Percentiles rank a stretch among this genome's conserved stretches.
These are phyloP conservation scores for Colletotrichum cereale DNA, from an alignment of 2,329 filamentous ascomycete species.

Conservation along the genomic window DNA sequence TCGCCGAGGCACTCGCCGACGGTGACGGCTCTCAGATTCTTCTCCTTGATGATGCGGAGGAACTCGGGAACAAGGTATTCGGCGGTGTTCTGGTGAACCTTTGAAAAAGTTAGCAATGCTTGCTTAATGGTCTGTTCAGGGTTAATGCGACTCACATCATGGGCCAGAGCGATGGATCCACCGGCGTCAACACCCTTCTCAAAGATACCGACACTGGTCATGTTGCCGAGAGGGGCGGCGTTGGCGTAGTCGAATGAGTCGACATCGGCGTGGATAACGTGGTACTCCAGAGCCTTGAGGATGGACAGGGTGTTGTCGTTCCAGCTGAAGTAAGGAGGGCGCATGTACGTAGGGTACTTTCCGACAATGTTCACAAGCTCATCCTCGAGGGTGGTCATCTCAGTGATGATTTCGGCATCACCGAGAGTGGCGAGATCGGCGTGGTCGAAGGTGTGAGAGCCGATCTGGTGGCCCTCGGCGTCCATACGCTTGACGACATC, in stretches of 20 bases:
- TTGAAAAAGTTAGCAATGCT: conserved; percentile 50
- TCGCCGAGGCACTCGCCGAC: conserved; percentile 62
- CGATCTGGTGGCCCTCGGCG: conserved; percentile 59
- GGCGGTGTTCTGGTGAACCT: conserved; percentile 41
- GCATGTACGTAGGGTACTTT: conserved; percentile 58
- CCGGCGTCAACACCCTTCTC: conserved; percentile 47
- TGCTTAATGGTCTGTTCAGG: conserved; percentile 57
- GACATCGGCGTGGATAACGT: conserved; percentile 41
- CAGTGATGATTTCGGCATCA: conserved; percentile 49
- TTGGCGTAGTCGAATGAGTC: conserved; percentile 48
- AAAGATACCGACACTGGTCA: conserved; percentile 51
- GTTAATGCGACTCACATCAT: conserved; percentile 48
- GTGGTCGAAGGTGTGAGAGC: conserved; percentile 56
- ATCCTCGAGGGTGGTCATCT: conserved; percentile 61
- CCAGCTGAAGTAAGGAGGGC: conserved; percentile 53
- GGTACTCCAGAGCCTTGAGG: conserved; percentile 40
- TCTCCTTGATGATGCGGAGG: conserved; percentile 39
- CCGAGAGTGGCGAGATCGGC: conserved; percentile 54
- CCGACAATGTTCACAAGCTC: conserved; percentile 58
- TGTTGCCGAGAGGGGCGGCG: conserved; percentile 43
- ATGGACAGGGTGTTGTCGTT: conserved; percentile 42
- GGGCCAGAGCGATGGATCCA: conserved; percentile 58
- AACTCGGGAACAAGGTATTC: conserved; percentile 41
- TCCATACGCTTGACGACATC: conserved; percentile 57
- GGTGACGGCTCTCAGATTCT: conserved; percentile 53